Base-by-base conservation (phyloP, 352 stramenopile genomes). In the Globisporangium spiculum region DNA sequence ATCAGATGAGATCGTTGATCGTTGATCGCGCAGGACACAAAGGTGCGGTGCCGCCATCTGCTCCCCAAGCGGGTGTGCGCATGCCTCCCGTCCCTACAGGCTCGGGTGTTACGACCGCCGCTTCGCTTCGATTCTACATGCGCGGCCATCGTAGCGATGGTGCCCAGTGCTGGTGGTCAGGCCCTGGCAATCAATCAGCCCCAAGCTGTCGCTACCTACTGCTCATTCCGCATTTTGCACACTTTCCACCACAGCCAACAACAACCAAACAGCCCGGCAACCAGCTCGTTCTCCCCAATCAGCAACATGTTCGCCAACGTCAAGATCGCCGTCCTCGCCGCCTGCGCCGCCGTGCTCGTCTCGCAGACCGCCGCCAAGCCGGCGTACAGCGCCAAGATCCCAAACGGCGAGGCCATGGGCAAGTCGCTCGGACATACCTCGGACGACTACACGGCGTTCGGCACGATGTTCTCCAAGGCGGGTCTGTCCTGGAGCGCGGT, bases 401-500 rank as follows among this genome's bases (percentile, higher is more conserved):
- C 78, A 10, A 86, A 86, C 71, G 78, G 78, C 62, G 66, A 78
- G 3, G 75, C 52, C 41, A 75, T 86, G 61, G 76, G 75, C 54
- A 80, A 81, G 70, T 14, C 53, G 41, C 66, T 86, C 48, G 76
- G 76, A 22, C 78, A 86, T 67, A 67, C 63, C 16, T 63, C 63
- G 24, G 66, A 65, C 1, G 75, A 80, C 69, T 80, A 83, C 70
- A 84, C 78, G 18, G 74, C 77, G 30, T 86, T 86, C 60, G 79
- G 76, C 63, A 75, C 60, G 48, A 69, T 84, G 52, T 86, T 84
- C 62, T 77, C 73, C 52, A 72, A 82, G 27, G 53, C 63, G 9
- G 70, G 68, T 20, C 73, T 64, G 9, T 64, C 76, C 26, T 86
- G 79, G 79, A 63, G 58, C 63, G 74, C 69, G 22, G 74, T 83